Conservation (phyloP, 116 monocot species). For the Dioscorea cayenensis region DNA sequence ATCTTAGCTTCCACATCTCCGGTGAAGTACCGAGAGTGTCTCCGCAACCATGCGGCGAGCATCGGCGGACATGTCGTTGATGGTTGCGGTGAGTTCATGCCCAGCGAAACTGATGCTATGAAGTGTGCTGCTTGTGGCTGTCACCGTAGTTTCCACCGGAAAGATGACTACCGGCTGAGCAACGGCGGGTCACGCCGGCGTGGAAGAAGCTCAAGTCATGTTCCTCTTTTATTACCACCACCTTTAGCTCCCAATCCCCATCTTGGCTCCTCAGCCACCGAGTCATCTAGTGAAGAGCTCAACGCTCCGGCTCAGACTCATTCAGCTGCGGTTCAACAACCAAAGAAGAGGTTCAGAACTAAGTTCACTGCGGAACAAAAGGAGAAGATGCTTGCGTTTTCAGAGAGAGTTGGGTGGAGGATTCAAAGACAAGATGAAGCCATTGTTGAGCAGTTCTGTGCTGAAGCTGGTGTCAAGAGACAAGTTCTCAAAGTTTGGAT, state of each 20-base stretch:
- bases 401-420: conserved; percentile 34
- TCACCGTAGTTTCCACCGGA: conserved; percentile 35
- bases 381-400: conserved; percentile 33
- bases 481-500: conserved; percentile 49
- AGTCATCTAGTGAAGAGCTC: conserved; percentile 12
- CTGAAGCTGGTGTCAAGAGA: conserved; percentile 22
- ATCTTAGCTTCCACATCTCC: background rate
- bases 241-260: background rate
- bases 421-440: conserved; percentile 31
- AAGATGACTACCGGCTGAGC: background rate
- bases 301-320: background rate
- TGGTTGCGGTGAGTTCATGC: conserved; percentile 43
- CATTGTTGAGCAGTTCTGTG: conserved; percentile 25
- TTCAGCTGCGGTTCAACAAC: too few relatives aligned
- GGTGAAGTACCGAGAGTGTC: conserved; percentile 23
- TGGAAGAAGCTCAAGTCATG: background rate
- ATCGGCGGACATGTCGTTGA: conserved; percentile 36
- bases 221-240: background rate
- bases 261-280: background rate
- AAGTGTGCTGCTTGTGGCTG: conserved; percentile 33
- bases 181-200: background rate
- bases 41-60: conserved; percentile 35
- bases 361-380: conserved; percentile 16
- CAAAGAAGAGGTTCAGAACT: conserved; percentile 10
- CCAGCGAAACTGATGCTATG: conserved; percentile 10